Conservation (phyloP, 148 eudicot genomes). For the Chenopodium album region DNA sequence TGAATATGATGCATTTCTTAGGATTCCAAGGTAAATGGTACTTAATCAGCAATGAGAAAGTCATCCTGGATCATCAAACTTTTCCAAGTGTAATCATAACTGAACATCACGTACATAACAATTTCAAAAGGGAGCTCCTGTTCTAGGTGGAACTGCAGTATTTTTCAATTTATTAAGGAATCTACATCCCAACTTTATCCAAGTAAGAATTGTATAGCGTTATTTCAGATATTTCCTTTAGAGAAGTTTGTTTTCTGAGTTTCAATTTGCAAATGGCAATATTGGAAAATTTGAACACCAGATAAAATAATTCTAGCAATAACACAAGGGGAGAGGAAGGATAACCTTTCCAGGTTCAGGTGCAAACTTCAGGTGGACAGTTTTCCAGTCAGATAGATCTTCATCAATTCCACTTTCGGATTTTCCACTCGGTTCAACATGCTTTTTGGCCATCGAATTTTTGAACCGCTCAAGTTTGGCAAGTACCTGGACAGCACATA, state of each 20-base stretch:
- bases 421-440: constrained; percentile 37
- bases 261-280: neutral
- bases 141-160: neutral
- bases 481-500: constrained; percentile 49
- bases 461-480: constrained; percentile 75
- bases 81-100: neutral
- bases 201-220: neutral
- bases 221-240: neutral
- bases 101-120: neutral
- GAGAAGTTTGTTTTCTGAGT: neutral
- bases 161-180: neutral
- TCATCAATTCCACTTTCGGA: constrained; percentile 40
- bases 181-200: neutral
- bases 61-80: neutral
- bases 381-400: constrained; percentile 66
- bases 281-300: neutral
- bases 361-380: constrained; percentile 53
- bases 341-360: constrained; percentile 65
- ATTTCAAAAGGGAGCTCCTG: neutral
- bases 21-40: neutral
- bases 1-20: neutral
- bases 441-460: constrained; percentile 38
- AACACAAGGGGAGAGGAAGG: neutral
- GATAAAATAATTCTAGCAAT: neutral
- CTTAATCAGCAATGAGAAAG: neutral